A percentile compares a stretch with the other conserved stretches of the same genome.
Conservation (phyloP, 129 eudicot species). For the Escallonia rubra region DNA sequence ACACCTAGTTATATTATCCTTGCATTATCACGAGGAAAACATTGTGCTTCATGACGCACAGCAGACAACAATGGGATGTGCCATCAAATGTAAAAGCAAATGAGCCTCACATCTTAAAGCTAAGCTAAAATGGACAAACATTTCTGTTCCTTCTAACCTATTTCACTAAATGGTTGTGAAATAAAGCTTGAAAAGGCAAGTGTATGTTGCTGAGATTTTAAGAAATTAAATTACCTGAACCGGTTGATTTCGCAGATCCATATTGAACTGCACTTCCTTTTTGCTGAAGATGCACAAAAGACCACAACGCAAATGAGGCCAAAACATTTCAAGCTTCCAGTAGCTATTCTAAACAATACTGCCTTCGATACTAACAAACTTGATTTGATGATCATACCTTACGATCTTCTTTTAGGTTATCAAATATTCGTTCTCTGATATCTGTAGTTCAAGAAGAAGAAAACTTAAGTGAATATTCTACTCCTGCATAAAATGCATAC, state of each 20-base stretch:
- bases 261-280: conserved; percentile 50
- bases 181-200: not conserved
- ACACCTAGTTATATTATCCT: too few relatives aligned
- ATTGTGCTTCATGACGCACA: too few relatives aligned
- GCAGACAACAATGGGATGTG: too few relatives aligned
- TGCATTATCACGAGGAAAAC: too few relatives aligned
- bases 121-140: too few relatives aligned
- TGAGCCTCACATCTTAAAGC: too few relatives aligned
- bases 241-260: conserved; percentile 65
- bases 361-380: not conserved
- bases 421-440: conserved; percentile 45
- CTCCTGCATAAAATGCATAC: too few relatives aligned
- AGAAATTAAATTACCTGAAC: conserved; percentile 45
- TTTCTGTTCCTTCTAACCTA: too few relatives aligned
- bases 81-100: too few relatives aligned
- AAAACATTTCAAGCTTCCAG: conserved; percentile 1
- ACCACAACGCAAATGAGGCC: conserved; percentile 1
- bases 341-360: not conserved
- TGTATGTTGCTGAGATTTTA: not conserved
- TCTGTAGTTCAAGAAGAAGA: conserved; percentile 35
- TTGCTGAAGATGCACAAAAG: conserved; percentile 25
- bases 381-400: conserved; percentile 42
- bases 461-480: not conserved
- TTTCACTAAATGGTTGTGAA: not conserved
- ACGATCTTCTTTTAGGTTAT: conserved; percentile 43